Conservation (phyloP, 176 grass and related monocot species). For the Musa acuminata region DNA sequence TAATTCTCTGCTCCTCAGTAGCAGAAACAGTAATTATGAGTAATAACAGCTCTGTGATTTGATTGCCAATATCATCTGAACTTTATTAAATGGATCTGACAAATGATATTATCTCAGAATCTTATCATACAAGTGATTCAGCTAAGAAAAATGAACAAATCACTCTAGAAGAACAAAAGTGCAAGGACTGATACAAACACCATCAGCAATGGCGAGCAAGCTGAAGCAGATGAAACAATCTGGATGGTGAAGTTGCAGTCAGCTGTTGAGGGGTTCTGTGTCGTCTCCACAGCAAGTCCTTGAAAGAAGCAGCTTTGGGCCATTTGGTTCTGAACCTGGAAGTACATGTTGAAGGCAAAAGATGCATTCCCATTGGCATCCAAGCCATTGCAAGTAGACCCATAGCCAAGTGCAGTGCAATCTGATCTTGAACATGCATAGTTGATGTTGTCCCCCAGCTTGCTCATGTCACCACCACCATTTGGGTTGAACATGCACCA, state of each 20-base stretch:
- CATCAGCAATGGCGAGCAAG: background rate
- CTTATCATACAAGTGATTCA: background rate
- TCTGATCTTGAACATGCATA: constrained; percentile 54
- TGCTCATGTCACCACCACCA: constrained; percentile 20
- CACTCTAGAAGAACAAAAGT: constrained; percentile 8
- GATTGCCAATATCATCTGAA: no score
- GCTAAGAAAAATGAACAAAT: background rate
- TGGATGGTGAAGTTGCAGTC: constrained; percentile 77
- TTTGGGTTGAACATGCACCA: constrained; percentile 56
- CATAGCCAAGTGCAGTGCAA: constrained; percentile 66
- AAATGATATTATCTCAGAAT: background rate
- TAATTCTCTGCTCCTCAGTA: no score
- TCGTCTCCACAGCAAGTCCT: constrained; percentile 52
- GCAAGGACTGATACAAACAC: background rate
- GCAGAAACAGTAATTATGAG: no score
- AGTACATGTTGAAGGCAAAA: constrained; percentile 87
- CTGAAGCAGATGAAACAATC: constrained; percentile 15
- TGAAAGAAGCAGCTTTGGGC: constrained; percentile 51
- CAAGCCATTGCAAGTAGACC: constrained; percentile 60
- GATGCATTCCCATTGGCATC: constrained; percentile 61
- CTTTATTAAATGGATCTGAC: background rate
- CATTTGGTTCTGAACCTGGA: constrained; percentile 56
- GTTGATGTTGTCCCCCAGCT: constrained; percentile 42
- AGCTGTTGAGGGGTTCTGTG: constrained; percentile 45
- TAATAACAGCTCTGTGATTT: no score